Evolutionary conservation across 495 filamentous ascomycete species (phyloP), one percentile per base, ranked within the genome.

Genomic region (Xylaria cubensis): DNA sequence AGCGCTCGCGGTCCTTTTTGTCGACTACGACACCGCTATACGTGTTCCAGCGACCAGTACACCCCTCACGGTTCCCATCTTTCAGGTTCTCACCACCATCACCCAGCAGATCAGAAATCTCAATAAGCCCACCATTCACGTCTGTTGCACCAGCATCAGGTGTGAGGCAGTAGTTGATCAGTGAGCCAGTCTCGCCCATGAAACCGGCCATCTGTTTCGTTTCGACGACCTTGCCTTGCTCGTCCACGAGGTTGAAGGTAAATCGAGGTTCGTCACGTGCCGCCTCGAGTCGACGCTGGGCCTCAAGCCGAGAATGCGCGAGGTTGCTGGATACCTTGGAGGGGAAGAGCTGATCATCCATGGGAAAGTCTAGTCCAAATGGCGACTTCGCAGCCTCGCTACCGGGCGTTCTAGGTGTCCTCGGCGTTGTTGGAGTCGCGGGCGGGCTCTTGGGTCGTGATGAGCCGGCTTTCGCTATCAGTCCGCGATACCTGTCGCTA

Each of bases 111-210:
- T 90, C 88, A 12, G 76, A 77, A 56, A 90, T 81, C n/a, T 83
- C 81, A 1, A 90, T 80, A 48, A 92, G 75, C 4, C 87, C 88
- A 53, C 85, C 85, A 15, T 80, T 79, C 70, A 88, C 86, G 58
- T 91, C 88, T 21, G 80, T 83, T 29, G 86, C 90, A 12, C 85
- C 86, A 0, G 84, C 74, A 71, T 92, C 90, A 1, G 90, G 86
- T 55, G 82, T 76, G 17, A 93, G 77, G 15, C 79, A 81, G 70
- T 93, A 93, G n/a, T 73, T 68, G 32, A 93, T 88, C 66, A 79
- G 77, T n/a, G 83, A 87, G 63, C 82, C 85, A 46, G 89, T 78
- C 6, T 79, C 78, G 12, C 91, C 91, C 17, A 93, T 77, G 77
- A 88, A 93, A 0, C 84, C 86, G 4, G 84, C 86, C 5, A 92